Conservation (phyloP, 441 rosid species). For the Sinapis alba region DNA sequence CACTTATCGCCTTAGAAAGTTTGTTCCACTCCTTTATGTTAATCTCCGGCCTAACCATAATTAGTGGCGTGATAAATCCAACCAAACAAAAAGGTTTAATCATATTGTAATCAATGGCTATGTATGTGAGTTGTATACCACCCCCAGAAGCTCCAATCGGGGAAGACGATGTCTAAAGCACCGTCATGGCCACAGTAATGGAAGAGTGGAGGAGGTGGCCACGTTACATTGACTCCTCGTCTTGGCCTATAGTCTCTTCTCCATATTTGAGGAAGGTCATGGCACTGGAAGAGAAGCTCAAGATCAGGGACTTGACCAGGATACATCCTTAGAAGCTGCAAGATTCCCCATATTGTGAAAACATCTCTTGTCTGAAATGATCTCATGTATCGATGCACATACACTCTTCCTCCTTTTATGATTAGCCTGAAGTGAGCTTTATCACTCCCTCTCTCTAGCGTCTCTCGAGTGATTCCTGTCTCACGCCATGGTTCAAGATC, state of each 20-base stretch:
- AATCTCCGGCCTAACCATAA: conserved; percentile 45
- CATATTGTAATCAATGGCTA: background rate
- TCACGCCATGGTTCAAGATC: conserved; percentile 54
- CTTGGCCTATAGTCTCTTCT: conserved; percentile 29
- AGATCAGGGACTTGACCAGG: conserved; percentile 58
- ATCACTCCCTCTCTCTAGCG: conserved; percentile 41
- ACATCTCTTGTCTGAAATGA: conserved; percentile 48
- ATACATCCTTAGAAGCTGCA: conserved; percentile 57
- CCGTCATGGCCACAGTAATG: conserved; percentile 44
- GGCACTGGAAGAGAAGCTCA: conserved; percentile 51
- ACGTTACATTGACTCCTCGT: conserved; percentile 26
- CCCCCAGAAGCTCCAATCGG: conserved; percentile 72
- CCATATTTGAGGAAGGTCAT: conserved; percentile 41
- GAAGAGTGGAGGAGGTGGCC: conserved; percentile 51
- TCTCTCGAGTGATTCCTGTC: conserved; percentile 50
- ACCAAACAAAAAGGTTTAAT: background rate
- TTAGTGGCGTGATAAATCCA: background rate
- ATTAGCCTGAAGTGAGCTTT: conserved; percentile 50
- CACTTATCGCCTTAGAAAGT: conserved; percentile 37
- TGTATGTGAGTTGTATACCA: conserved; percentile 36
- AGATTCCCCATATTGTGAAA: conserved; percentile 57
- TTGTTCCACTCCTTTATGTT: conserved; percentile 51
- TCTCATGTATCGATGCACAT: conserved; percentile 45
- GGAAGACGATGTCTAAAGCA: conserved; percentile 47
- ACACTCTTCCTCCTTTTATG: conserved; percentile 47